Conservation (phyloP, 306 rosid species). For the Phaseolus lunatus region DNA sequence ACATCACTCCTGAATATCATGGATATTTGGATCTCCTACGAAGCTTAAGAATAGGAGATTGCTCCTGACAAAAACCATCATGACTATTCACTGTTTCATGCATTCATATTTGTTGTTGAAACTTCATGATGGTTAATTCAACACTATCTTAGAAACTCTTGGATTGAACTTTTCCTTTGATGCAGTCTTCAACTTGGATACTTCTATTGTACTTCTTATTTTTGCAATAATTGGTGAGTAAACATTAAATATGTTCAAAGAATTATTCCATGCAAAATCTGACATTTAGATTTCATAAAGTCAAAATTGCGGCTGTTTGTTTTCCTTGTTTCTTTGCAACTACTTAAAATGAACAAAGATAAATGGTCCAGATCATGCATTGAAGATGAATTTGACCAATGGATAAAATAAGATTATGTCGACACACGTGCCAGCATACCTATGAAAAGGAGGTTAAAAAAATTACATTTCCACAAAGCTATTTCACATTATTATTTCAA, state of each 20-base stretch:
- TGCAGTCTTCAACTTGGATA: not conserved
- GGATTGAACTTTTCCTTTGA: not conserved
- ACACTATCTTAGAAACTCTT: not conserved
- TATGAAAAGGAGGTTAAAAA: not conserved
- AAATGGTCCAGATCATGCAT: not conserved
- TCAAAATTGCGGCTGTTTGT: conserved; percentile 23
- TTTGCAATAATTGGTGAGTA: conserved; percentile 5
- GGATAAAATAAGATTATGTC: conserved; percentile 9
- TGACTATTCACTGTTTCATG: not conserved
- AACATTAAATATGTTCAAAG: conserved; percentile 28
- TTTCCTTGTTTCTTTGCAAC: conserved; percentile 41
- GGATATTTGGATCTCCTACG: conserved; percentile 81
- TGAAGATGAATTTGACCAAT: conserved; percentile 11
- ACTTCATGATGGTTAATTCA: not conserved
- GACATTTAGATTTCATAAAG: conserved; percentile 37
- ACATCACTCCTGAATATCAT: conserved; percentile 63
- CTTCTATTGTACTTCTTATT: not conserved
- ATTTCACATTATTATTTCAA: conserved; percentile 14
- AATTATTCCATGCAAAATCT: conserved; percentile 34
- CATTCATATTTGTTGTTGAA: not conserved
- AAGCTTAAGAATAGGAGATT: conserved; percentile 73
- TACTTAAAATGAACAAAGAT: not conserved
- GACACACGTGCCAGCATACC: not conserved
- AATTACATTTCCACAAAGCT: conserved; percentile 16
- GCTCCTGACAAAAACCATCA: conserved; percentile 49